A percentile compares a stretch with the other conserved stretches of the same genome.
These are phyloP conservation scores for Cicer bijugum DNA, from an alignment of 306 rosid genomes.

Conservation along the genomic window DNA sequence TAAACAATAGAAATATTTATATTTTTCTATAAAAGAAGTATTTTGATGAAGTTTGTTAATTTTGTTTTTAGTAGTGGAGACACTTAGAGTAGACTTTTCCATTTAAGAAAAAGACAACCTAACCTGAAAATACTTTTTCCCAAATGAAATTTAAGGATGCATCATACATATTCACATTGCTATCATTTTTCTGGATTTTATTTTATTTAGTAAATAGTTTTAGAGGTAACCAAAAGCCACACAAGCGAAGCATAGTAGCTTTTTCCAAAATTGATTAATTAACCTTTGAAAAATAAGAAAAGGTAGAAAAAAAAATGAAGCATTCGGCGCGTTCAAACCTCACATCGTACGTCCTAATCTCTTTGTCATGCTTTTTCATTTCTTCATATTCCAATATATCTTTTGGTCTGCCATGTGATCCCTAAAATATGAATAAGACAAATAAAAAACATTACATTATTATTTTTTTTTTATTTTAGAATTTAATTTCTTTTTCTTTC, in stretches of 20 bases:
- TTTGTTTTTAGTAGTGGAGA: no score
- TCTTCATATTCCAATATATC: constrained; percentile 47
- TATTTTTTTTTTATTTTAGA: constrained; percentile 19
- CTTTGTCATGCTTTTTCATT: constrained; percentile 39
- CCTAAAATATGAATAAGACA: constrained; percentile 36
- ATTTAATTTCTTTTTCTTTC: constrained; percentile 13
- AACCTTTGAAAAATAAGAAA: constrained; percentile 43
- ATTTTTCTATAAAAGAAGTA: no score
- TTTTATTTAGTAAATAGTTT: background rate
- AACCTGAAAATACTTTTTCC: background rate
- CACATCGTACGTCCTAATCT: constrained; percentile 43
- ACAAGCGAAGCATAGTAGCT: background rate
- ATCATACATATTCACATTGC: background rate
- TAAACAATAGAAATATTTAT: no score
- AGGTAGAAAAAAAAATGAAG: constrained; percentile 35
- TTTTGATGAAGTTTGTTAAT: no score
- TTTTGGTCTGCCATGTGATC: constrained; percentile 55
- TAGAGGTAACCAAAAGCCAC: constrained; percentile 26
- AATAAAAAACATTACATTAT: constrained; percentile 26
- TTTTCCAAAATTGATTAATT: constrained; percentile 16
- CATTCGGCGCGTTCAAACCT: constrained; percentile 47
- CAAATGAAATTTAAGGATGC: background rate
- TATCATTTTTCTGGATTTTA: background rate
- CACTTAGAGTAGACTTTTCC: background rate
- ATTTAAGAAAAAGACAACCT: background rate